A percentile compares a stretch with the other conserved stretches of the same genome.
phyloP scores from a whole-genome alignment of 768 basidiomycete genomes.

The Terana coerulea region DNA sequence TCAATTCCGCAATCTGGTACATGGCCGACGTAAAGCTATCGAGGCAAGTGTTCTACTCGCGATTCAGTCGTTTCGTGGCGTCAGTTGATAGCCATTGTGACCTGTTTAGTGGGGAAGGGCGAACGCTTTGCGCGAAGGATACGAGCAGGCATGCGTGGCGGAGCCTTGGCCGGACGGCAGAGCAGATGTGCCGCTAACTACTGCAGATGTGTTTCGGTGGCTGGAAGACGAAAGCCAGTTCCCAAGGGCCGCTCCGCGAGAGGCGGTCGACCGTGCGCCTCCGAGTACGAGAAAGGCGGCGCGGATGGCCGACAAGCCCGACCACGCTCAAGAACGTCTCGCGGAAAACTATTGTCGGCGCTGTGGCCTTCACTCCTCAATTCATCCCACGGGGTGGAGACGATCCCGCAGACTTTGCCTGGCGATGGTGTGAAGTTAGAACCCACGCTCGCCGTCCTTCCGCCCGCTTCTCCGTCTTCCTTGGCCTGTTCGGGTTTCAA shows the following conservation, averaged over 20 bases:
- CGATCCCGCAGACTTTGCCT: not conserved
- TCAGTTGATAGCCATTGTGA: slow-evolving; percentile 1
- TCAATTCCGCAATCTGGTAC: slow-evolving; percentile 33
- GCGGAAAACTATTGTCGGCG: slow-evolving; percentile 18
- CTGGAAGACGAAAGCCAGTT: slow-evolving; percentile 39
- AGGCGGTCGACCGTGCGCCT: not conserved
- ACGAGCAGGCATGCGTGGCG: slow-evolving; percentile 26
- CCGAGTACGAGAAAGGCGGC: not conserved
- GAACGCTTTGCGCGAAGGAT: slow-evolving; percentile 36
- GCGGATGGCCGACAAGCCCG: not conserved
- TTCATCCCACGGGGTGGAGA: slow-evolving; percentile 12
- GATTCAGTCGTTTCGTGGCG: not conserved
- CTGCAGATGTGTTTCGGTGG: slow-evolving; percentile 42
- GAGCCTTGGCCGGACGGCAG: slow-evolving; percentile 17
- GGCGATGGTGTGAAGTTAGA: slow-evolving; percentile 3
- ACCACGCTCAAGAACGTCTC: not conserved
- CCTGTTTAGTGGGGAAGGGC: slow-evolving; percentile 41
- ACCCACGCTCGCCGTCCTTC: not conserved
- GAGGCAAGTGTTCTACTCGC: slow-evolving; percentile 32
- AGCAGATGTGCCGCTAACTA: slow-evolving; percentile 26
- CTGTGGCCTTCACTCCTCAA: slow-evolving; percentile 20
- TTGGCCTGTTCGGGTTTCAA: slow-evolving; percentile 12
- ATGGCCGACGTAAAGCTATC: slow-evolving; percentile 45
- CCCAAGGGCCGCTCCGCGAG: slow-evolving; percentile 25
- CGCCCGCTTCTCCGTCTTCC: not conserved